Conservation (phyloP, 805 yeast species). For the Kuraishia hungarica region DNA sequence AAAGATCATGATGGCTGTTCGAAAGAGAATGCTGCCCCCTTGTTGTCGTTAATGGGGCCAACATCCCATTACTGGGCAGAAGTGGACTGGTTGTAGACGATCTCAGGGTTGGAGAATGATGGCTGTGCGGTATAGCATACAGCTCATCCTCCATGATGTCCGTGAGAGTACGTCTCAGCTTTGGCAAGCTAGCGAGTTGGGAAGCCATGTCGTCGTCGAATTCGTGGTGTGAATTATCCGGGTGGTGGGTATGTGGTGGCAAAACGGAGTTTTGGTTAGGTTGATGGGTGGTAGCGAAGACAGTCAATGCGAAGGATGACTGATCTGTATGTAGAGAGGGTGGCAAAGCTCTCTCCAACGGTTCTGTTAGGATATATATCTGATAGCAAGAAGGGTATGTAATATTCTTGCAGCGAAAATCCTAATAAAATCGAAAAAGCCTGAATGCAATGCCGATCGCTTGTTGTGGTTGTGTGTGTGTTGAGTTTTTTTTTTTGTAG, state of each 20-base stretch:
- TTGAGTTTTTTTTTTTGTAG: background rate
- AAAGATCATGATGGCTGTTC: conserved; percentile 1
- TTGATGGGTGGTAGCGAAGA: background rate
- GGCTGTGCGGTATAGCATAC: conserved; percentile 27
- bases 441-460: too few relatives aligned
- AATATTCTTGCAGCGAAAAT: background rate
- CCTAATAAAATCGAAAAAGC: background rate
- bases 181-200: conserved; percentile 34
- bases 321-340: background rate
- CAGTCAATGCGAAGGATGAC: background rate
- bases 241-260: background rate
- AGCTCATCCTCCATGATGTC: conserved; percentile 56
- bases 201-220: conserved; percentile 31
- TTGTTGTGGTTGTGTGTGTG: too few relatives aligned
- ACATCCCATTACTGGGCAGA: conserved; percentile 3
- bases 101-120: conserved; percentile 10
- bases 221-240: background rate
- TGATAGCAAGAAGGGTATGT: background rate
- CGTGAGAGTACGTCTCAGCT: conserved; percentile 41
- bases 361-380: background rate
- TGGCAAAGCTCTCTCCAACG: background rate
- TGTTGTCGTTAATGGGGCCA: conserved; percentile 1
- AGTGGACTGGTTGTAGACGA: conserved; percentile 16
- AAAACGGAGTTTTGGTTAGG: background rate
- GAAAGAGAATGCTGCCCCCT: conserved; percentile 1